A percentile compares a stretch with the other conserved stretches of the same genome.
These are phyloP conservation scores for Candida koratica DNA, from an alignment of 805 yeast genomes.

Conservation along the genomic window DNA sequence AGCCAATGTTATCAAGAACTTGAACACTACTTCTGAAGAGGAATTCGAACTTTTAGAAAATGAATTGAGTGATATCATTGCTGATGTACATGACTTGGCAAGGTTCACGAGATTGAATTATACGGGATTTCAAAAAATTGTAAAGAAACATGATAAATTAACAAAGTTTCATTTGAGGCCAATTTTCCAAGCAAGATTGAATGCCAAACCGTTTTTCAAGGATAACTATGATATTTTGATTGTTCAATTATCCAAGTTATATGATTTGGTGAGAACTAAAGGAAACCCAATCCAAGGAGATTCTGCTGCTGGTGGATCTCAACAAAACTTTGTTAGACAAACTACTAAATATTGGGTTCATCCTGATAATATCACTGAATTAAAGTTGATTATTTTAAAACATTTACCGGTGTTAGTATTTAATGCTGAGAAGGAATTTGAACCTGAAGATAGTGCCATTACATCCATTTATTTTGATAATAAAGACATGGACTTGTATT, in stretches of 20 bases:
- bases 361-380: conserved; percentile 95
- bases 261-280: conserved; percentile 90
- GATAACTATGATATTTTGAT: conserved; percentile 88
- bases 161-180: conserved; percentile 75
- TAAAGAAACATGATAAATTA: conserved; percentile 93
- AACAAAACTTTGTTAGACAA: conserved; percentile 97
- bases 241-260: conserved; percentile 81
- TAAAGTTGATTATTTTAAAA: conserved; percentile 85
- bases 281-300: conserved; percentile 96
- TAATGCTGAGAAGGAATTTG: conserved; percentile 94
- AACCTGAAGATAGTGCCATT: conserved; percentile 90
- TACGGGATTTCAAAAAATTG: conserved; percentile 94
- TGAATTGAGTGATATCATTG: conserved; percentile 70
- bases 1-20: conserved; percentile 54
- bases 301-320: conserved; percentile 95
- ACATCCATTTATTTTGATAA: conserved; percentile 96
- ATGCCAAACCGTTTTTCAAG: conserved; percentile 92
- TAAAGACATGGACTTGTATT: conserved; percentile 81
- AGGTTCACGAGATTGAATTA: conserved; percentile 90
- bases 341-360: conserved; percentile 99
- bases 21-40: conserved; percentile 32
- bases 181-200: conserved; percentile 86
- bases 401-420: conserved; percentile 96
- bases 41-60: conserved; percentile 43
- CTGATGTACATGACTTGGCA: conserved; percentile 95